Evolutionary conservation across 108 stramenopile species (phyloP).

Genomic region (Stephanodiscus minutulus): DNA sequence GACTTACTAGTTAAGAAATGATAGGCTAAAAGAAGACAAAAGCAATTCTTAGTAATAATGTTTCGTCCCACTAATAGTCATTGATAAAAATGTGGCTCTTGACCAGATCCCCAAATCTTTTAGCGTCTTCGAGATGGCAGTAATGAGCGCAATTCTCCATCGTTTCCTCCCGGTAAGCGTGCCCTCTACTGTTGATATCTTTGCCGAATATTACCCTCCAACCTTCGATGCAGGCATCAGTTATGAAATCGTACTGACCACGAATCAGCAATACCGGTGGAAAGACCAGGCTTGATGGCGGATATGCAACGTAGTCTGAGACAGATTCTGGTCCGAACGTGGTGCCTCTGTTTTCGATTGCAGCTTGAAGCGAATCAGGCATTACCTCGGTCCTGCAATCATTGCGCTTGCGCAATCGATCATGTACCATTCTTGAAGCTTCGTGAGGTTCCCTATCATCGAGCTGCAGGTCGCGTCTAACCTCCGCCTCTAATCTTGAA

Average conservation of each 20-base stretch:
- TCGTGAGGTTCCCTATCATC: slow-evolving; percentile 6
- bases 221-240: slow-evolving; percentile 41
- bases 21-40: background rate
- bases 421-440: slow-evolving; percentile 15
- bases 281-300: slow-evolving; percentile 6
- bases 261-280: slow-evolving; percentile 50
- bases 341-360: slow-evolving; percentile 36
- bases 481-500: slow-evolving; percentile 26
- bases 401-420: slow-evolving; percentile 32
- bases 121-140: slow-evolving; percentile 46
- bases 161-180: slow-evolving; percentile 36
- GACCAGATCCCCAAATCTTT: slow-evolving; percentile 31
- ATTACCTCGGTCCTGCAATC: slow-evolving; percentile 39
- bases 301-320: slow-evolving; percentile 34
- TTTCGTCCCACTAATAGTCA: slow-evolving; percentile 38
- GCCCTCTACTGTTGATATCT: slow-evolving; percentile 4
- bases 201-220: slow-evolving; percentile 46
- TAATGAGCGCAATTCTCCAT: slow-evolving; percentile 50
- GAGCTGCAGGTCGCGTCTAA: slow-evolving; percentile 24
- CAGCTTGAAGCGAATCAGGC: slow-evolving; percentile 34
- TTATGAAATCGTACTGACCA: slow-evolving; percentile 50
- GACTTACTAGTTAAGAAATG: no score
- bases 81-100: slow-evolving; percentile 40
- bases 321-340: slow-evolving; percentile 40
- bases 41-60: no score